These are phyloP conservation scores for Jaminaea rosea DNA, from an alignment of 1,284 basidiomycete genomes.

Conservation along the genomic window DNA sequence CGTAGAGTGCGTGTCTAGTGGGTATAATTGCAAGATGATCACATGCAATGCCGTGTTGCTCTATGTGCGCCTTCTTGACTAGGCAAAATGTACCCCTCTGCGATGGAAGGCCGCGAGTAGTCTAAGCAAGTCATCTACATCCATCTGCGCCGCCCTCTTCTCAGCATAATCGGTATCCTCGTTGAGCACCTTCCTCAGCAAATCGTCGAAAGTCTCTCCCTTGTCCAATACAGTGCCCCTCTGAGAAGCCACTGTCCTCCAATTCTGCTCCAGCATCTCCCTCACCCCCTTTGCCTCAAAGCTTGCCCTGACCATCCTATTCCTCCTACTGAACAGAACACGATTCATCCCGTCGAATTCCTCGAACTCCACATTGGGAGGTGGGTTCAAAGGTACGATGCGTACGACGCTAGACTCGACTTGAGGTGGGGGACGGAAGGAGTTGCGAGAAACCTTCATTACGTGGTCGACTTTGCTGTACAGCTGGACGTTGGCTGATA, in stretches of 20 bases:
- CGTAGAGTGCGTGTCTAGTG: too few species aligned
- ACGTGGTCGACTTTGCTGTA: constrained; percentile 91
- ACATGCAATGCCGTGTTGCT: too few species aligned
- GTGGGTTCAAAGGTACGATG: constrained; percentile 83
- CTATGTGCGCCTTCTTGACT: too few species aligned
- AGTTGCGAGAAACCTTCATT: constrained; percentile 91
- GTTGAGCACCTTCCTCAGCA: constrained; percentile 67
- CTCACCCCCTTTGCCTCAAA: constrained; percentile 86
- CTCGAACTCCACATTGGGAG: constrained; percentile 87
- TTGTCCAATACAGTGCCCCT: constrained; percentile 49
- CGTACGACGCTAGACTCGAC: constrained; percentile 90
- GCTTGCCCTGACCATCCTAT: constrained; percentile 80
- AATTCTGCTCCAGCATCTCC: constrained; percentile 88
- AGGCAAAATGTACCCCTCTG: constrained; percentile 71
- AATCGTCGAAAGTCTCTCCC: constrained; percentile 37
- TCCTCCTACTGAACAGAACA: constrained; percentile 79
- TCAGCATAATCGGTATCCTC: constrained; percentile 60
- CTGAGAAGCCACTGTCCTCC: constrained; percentile 84
- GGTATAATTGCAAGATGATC: too few species aligned
- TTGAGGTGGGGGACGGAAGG: constrained; percentile 90
- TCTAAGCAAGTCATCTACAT: constrained; percentile 71
- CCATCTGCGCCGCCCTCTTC: constrained; percentile 70
- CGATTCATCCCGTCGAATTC: constrained; percentile 92
- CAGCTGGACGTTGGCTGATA: constrained; percentile 93
- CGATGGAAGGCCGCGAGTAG: constrained; percentile 71